A percentile compares a stretch with the other conserved stretches of the same genome.
Evolutionary conservation across 2,329 filamentous ascomycete species (phyloP).

Genomic region (Hymenoscyphus salicellus): DNA sequence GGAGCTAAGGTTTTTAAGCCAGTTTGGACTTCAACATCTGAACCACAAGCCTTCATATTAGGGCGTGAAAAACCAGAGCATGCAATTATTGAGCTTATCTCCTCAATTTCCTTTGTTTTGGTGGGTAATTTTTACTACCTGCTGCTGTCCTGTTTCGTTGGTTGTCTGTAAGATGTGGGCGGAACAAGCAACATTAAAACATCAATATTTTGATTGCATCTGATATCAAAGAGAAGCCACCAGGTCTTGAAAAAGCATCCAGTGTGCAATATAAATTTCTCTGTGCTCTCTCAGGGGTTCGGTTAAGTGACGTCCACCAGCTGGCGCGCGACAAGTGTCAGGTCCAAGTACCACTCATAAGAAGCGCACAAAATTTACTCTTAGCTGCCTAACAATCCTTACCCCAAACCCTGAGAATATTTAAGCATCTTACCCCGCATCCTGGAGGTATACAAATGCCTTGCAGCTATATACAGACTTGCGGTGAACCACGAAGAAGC

Average conservation of each 20-base stretch:
- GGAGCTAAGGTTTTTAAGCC: background rate
- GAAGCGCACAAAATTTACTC: background rate
- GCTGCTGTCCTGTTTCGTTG: background rate
- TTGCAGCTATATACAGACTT: background rate
- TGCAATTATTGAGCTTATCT: background rate
- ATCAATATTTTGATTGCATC: background rate
- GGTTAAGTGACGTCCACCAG: background rate
- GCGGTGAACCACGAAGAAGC: background rate
- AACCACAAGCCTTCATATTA: background rate
- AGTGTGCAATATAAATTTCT: background rate
- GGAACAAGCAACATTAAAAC: background rate
- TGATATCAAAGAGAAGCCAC: background rate
- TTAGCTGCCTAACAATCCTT: background rate
- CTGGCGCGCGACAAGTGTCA: background rate
- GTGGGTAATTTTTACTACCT: background rate
- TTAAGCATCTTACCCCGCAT: background rate
- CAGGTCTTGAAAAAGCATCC: background rate
- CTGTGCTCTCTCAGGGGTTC: background rate
- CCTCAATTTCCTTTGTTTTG: background rate
- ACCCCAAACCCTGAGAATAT: background rate
- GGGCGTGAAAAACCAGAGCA: background rate
- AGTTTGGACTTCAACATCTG: background rate
- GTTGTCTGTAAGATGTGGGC: background rate
- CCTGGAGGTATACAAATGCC: background rate
- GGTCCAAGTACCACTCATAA: background rate